phyloP scores from a whole-genome alignment of 129 eudicot species.

The Helichrysum umbraculigerum region DNA sequence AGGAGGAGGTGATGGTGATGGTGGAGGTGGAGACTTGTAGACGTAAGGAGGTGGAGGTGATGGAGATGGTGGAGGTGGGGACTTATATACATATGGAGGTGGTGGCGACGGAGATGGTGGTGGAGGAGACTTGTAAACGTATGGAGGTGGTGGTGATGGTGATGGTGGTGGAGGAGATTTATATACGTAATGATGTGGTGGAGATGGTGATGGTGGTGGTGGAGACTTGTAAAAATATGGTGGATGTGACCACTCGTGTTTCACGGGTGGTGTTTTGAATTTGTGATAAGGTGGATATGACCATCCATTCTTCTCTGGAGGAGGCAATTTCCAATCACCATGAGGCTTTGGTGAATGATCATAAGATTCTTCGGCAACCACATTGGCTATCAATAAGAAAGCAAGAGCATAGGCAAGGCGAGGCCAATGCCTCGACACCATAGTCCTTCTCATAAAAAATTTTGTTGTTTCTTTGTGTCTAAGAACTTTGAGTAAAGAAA shows the following conservation, averaged over 20 bases:
- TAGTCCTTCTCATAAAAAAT: conserved; percentile 26
- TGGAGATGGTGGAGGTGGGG: conserved; percentile 26
- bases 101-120: conserved; percentile 26
- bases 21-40: conserved; percentile 21
- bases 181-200: conserved; percentile 12
- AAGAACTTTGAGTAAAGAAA: neutral
- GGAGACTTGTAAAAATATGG: conserved; percentile 25
- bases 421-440: conserved; percentile 45
- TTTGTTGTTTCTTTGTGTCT: neutral
- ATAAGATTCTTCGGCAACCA: conserved; percentile 28
- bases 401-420: conserved; percentile 39
- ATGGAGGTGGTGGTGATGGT: conserved; percentile 24
- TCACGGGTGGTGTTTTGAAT: conserved; percentile 12
- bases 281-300: conserved; percentile 24
- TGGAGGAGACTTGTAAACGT: conserved; percentile 10
- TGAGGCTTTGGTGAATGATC: conserved; percentile 20
- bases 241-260: neutral
- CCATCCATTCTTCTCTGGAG: conserved; percentile 22
- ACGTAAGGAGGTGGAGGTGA: conserved; percentile 24
- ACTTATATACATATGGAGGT: conserved; percentile 17
- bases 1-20: conserved; percentile 25
- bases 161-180: conserved; percentile 26
- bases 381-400: conserved; percentile 34
- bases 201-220: conserved; percentile 17
- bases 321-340: conserved; percentile 34